Conservation (phyloP, 371 early-diverging fungal species). For the Hamiltosporidium magnivora region DNA sequence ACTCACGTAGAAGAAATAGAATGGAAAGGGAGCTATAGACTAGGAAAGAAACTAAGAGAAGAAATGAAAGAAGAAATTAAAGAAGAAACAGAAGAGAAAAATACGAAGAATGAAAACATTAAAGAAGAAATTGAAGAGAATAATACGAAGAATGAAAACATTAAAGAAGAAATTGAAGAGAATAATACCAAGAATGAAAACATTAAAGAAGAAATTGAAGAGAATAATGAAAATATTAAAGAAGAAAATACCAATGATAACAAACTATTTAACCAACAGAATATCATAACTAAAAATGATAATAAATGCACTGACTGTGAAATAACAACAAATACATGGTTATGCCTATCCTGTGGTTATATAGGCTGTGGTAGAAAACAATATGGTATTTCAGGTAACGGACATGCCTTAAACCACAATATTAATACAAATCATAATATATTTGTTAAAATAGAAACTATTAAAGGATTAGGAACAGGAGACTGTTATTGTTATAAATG, state of each 20-base stretch:
- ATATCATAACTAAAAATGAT: neutral
- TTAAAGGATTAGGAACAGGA: slow-evolving; percentile 13
- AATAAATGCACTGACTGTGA: slow-evolving; percentile 40
- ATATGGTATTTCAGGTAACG: slow-evolving; percentile 51
- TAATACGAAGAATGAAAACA: too few relatives aligned
- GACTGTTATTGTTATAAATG: slow-evolving; percentile 50
- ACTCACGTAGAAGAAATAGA: slow-evolving; percentile 5
- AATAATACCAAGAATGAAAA: too few relatives aligned
- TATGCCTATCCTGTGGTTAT: slow-evolving; percentile 44
- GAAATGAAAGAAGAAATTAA: too few relatives aligned
- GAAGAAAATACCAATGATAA: too few relatives aligned
- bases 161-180: too few relatives aligned
- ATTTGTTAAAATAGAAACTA: slow-evolving; percentile 27
- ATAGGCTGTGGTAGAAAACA: slow-evolving; percentile 52
- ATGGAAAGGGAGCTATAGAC: neutral
- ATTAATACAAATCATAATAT: slow-evolving; percentile 24
- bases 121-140: too few relatives aligned
- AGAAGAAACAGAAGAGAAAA: too few relatives aligned
- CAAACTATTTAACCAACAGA: too few relatives aligned
- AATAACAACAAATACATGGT: slow-evolving; percentile 38
- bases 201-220: too few relatives aligned
- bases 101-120: too few relatives aligned
- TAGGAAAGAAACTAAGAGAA: too few relatives aligned
- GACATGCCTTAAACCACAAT: slow-evolving; percentile 44
- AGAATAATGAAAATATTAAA: too few relatives aligned